Evolutionary conservation across 768 basidiomycete species (phyloP).

Genomic region (Lyophyllum semitale): DNA sequence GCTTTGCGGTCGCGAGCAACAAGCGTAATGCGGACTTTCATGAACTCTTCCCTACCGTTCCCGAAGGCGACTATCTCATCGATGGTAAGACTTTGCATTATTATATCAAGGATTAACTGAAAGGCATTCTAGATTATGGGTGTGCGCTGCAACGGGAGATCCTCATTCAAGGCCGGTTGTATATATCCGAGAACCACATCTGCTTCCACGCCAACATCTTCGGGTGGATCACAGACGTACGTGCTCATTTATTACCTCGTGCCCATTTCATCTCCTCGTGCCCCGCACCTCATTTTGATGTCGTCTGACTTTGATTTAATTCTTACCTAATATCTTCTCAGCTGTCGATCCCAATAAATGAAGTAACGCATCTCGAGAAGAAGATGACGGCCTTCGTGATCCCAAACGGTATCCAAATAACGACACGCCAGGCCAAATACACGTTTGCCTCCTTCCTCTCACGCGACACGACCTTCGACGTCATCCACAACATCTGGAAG

Average conservation of each 20-base stretch:
- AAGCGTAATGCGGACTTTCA: slow-evolving; percentile 96
- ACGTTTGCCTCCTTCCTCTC: slow-evolving; percentile 97
- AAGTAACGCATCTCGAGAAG: slow-evolving; percentile 88
- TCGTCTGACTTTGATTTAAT: not conserved
- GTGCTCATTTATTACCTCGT: slow-evolving; percentile 30
- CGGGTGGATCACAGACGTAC: slow-evolving; percentile 96
- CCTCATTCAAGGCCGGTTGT: slow-evolving; percentile 91
- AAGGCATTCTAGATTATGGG: slow-evolving; percentile 96
- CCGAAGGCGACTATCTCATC: slow-evolving; percentile 96
- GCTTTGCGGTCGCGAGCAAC: slow-evolving; percentile 95
- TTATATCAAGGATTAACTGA: slow-evolving; percentile 5
- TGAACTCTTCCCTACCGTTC: slow-evolving; percentile 83
- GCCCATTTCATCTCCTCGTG: slow-evolving; percentile 21
- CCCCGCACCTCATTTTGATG: not conserved
- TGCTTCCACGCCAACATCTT: slow-evolving; percentile 99
- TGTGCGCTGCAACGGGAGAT: slow-evolving; percentile 97
- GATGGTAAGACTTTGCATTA: slow-evolving; percentile 65
- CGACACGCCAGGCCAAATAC: slow-evolving; percentile 82
- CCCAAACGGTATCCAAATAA: slow-evolving; percentile 92
- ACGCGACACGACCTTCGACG: slow-evolving; percentile 94
- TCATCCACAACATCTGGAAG: slow-evolving; percentile 95
- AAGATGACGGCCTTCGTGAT: slow-evolving; percentile 98
- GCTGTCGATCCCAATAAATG: slow-evolving; percentile 87
- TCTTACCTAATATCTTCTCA: slow-evolving; percentile 27
- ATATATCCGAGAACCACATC: slow-evolving; percentile 98